A percentile compares a stretch with the other conserved stretches of the same genome.
Conservation (phyloP, 2,329 filamentous ascomycete species). For the Phialemonium atrogriseum region DNA sequence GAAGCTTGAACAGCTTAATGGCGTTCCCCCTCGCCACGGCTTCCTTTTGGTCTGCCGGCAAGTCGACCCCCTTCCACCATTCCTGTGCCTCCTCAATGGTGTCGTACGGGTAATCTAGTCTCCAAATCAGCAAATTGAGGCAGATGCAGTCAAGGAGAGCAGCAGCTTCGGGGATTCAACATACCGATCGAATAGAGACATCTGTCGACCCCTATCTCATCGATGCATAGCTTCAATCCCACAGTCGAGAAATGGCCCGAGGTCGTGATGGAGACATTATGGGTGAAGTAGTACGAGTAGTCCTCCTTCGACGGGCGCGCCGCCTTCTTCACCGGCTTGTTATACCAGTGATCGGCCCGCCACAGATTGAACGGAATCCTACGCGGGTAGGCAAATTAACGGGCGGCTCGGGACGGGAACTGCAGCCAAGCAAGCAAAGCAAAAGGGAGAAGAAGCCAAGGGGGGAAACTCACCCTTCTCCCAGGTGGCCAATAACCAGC, state of each 20-base stretch:
- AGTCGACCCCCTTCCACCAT: slow-evolving; percentile 23
- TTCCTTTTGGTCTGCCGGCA: slow-evolving; percentile 18
- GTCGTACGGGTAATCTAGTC: slow-evolving; percentile 25
- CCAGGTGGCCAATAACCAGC: slow-evolving; percentile 33
- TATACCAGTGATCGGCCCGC: slow-evolving; percentile 33
- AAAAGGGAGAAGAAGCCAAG: too few species aligned
- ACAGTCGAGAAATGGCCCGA: slow-evolving; percentile 31
- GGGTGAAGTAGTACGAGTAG: slow-evolving; percentile 29
- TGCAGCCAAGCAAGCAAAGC: too few species aligned
- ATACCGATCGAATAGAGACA: slow-evolving; percentile 32
- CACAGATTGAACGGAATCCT: slow-evolving; percentile 35
- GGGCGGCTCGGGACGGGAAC: too few species aligned
- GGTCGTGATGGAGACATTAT: slow-evolving; percentile 32
- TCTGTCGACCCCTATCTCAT: slow-evolving; percentile 26
- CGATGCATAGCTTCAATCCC: slow-evolving; percentile 30
- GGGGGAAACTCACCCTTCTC: slow-evolving; percentile 24
- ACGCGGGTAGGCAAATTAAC: too few species aligned
- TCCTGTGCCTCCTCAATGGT: slow-evolving; percentile 21
- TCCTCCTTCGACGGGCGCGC: slow-evolving; percentile 28
- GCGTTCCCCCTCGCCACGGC: slow-evolving; percentile 20
- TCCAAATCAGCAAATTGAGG: neutral
- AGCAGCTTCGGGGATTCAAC: too few species aligned
- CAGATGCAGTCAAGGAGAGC: slow-evolving; percentile 2
- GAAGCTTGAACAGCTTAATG: slow-evolving; percentile 24
- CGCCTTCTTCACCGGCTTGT: slow-evolving; percentile 29